These are phyloP conservation scores for Lepidium africanum DNA, from an alignment of 345 rosid genomes.

Conservation along the genomic window DNA sequence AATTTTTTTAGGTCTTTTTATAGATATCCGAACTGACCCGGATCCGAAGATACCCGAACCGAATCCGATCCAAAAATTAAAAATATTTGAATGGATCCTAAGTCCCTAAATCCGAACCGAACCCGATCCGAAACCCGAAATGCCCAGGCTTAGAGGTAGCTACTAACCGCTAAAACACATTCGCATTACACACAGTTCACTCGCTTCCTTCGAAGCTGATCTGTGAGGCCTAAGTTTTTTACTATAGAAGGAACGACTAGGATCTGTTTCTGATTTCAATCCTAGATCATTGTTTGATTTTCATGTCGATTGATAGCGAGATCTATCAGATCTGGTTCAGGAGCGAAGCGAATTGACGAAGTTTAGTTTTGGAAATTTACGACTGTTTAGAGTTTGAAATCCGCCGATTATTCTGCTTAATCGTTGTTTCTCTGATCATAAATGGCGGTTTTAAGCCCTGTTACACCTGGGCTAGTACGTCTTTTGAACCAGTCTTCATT, in stretches of 20 bases:
- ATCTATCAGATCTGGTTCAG: slow-evolving; percentile 28
- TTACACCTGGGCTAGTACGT: slow-evolving; percentile 77
- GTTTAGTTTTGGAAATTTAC: background rate
- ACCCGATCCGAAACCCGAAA: too few relatives aligned
- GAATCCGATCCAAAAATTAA: too few relatives aligned
- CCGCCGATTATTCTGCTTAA: slow-evolving; percentile 2
- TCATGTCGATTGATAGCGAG: background rate
- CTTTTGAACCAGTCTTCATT: background rate
- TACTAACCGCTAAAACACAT: background rate
- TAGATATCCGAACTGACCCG: too few relatives aligned
- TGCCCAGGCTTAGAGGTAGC: background rate
- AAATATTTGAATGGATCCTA: too few relatives aligned
- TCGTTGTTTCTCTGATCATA: slow-evolving; percentile 3
- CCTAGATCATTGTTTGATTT: background rate
- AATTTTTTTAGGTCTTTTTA: too few relatives aligned
- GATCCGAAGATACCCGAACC: too few relatives aligned
- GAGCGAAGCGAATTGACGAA: background rate
- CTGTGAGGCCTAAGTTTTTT: background rate
- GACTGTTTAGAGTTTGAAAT: slow-evolving; percentile 12
- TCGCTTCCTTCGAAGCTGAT: background rate
- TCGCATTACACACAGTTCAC: background rate
- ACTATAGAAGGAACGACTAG: background rate
- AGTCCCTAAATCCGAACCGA: too few relatives aligned
- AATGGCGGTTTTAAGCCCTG: slow-evolving; percentile 46
- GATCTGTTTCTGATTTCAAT: background rate